Evolutionary conservation across 768 basidiomycete genomes (phyloP).

Genomic region (Trametes gibbosa): DNA sequence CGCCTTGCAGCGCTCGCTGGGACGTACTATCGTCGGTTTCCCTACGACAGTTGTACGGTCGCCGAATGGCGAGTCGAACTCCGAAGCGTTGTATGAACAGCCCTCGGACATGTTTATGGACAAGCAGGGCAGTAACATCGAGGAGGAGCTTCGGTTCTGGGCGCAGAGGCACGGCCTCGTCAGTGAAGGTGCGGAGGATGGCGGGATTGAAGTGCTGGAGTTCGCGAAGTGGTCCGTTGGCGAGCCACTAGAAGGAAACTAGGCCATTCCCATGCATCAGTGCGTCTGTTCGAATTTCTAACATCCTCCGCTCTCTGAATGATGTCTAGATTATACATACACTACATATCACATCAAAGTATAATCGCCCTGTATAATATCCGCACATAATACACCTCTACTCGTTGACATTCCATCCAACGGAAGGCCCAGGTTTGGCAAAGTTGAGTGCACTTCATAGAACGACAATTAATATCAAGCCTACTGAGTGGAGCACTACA

Average conservation of each 20-base stretch:
- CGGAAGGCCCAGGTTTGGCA: too few species aligned
- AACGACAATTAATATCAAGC: too few species aligned
- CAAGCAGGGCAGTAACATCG: slow-evolving; percentile 35
- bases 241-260: slow-evolving; percentile 23
- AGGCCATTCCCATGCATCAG: background rate
- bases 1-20: slow-evolving; percentile 70
- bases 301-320: background rate
- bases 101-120: slow-evolving; percentile 75
- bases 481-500: too few species aligned
- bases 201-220: slow-evolving; percentile 45
- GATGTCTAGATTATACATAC: background rate
- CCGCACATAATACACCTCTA: too few species aligned
- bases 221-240: slow-evolving; percentile 69
- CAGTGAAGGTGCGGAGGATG: slow-evolving; percentile 31
- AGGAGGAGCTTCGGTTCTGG: slow-evolving; percentile 52
- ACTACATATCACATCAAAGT: background rate
- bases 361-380: too few species aligned
- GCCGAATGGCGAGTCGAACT: slow-evolving; percentile 34
- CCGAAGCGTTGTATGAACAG: slow-evolving; percentile 64
- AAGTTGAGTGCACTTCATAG: too few species aligned
- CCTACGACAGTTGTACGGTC: slow-evolving; percentile 54
- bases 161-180: slow-evolving; percentile 45
- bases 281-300: background rate
- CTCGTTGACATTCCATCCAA: too few species aligned
- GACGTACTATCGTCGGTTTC: slow-evolving; percentile 83